These are phyloP conservation scores for Telfairia occidentalis DNA, from an alignment of 331 rosid species.

Conservation along the genomic window DNA sequence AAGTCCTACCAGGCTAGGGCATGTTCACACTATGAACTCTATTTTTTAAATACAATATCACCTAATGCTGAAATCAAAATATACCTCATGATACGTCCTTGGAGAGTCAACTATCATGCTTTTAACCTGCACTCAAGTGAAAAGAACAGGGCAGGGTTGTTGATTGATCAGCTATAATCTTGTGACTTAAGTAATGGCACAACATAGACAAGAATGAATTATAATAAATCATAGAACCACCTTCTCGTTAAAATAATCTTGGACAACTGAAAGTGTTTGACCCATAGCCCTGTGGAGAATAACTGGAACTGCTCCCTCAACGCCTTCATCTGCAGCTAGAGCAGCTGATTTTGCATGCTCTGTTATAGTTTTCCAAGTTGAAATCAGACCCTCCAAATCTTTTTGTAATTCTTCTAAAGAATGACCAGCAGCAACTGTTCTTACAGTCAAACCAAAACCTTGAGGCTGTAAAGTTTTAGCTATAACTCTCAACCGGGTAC, in stretches of 20 bases:
- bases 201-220: neutral
- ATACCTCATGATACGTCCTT: conserved; percentile 92
- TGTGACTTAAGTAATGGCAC: neutral
- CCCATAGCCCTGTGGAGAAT: conserved; percentile 88
- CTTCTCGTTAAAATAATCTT: conserved; percentile 79
- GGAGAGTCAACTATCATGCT: conserved; percentile 90
- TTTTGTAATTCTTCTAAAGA: conserved; percentile 80
- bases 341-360: conserved; percentile 88
- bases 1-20: neutral
- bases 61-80: conserved; percentile 13
- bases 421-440: conserved; percentile 93
- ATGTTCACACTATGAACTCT: neutral
- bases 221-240: conserved; percentile 26
- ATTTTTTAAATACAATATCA: neutral
- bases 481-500: conserved; percentile 73
- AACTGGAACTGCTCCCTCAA: conserved; percentile 85
- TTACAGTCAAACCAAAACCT: conserved; percentile 90
- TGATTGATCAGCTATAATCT: neutral
- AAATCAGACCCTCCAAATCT: conserved; percentile 73
- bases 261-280: conserved; percentile 95
- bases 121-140: conserved; percentile 45
- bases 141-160: conserved; percentile 21
- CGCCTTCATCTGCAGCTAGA: conserved; percentile 98
- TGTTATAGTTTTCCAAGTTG: conserved; percentile 72
- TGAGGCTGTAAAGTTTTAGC: conserved; percentile 91